phyloP scores from a whole-genome alignment of 2,329 filamentous ascomycete genomes.

The Onygenales sp. region DNA sequence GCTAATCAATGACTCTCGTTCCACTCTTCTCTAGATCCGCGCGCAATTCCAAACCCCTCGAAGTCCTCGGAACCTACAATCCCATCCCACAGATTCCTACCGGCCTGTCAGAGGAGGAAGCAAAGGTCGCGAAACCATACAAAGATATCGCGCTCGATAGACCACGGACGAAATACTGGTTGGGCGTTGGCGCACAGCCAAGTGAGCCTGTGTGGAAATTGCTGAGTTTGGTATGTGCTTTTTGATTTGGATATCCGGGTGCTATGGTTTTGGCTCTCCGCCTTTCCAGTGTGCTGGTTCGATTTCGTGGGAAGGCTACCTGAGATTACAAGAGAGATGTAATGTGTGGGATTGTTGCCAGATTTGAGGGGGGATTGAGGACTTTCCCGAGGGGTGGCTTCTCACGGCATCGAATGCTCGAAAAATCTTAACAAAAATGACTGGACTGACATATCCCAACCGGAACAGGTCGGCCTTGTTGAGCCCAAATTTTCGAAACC shows the following conservation, averaged over 20 bases:
- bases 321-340: too few species aligned
- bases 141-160: slow-evolving; percentile 89
- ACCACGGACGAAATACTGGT: slow-evolving; percentile 80
- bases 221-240: slow-evolving; percentile 33
- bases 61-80: slow-evolving; percentile 70
- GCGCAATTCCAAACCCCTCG: slow-evolving; percentile 77
- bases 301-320: too few species aligned
- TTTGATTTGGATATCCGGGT: neutral
- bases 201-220: slow-evolving; percentile 82
- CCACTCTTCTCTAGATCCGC: slow-evolving; percentile 53
- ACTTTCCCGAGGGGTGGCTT: too few species aligned
- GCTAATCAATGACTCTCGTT: too few species aligned
- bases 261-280: neutral
- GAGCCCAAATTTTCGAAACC: slow-evolving; percentile 16
- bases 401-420: too few species aligned
- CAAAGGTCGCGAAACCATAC: slow-evolving; percentile 54
- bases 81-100: slow-evolving; percentile 47
- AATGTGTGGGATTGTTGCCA: too few species aligned
- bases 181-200: slow-evolving; percentile 92
- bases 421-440: neutral
- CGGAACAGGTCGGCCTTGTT: slow-evolving; percentile 24
- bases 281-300: neutral
- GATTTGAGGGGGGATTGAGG: too few species aligned
- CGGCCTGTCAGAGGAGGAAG: slow-evolving; percentile 38
- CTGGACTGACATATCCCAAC: neutral